These are phyloP conservation scores for Diaporthe capsici DNA, from an alignment of 2,329 filamentous ascomycete species.

Conservation along the genomic window DNA sequence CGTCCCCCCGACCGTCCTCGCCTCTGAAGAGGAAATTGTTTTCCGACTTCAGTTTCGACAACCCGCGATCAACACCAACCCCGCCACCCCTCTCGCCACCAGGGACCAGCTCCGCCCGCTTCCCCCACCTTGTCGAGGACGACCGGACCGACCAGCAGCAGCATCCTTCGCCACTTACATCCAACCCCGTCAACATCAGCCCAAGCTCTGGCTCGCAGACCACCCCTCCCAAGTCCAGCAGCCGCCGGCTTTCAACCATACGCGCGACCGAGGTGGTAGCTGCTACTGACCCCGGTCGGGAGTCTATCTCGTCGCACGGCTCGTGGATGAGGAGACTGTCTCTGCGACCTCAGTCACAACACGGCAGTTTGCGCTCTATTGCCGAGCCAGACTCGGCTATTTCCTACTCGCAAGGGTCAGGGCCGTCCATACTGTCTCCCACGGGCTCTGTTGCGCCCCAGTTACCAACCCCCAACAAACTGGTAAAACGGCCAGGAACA, in stretches of 20 bases:
- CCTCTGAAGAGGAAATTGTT: conserved; percentile 50
- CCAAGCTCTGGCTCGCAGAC: conserved; percentile 57
- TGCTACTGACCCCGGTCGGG: conserved; percentile 62
- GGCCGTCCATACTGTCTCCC: conserved; percentile 71
- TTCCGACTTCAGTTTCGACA: conserved; percentile 45
- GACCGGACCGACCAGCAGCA: conserved; percentile 44
- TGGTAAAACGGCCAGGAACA: conserved; percentile 76
- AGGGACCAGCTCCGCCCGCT: conserved; percentile 58
- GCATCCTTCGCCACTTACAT: conserved; percentile 46
- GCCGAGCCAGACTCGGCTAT: conserved; percentile 74
- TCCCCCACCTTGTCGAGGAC: conserved; percentile 49
- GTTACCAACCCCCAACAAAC: conserved; percentile 75
- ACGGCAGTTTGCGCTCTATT: conserved; percentile 75
- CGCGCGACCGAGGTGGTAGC: conserved; percentile 55
- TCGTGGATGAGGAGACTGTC: conserved; percentile 84
- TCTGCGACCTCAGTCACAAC: conserved; percentile 73
- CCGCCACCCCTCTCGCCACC: conserved; percentile 56
- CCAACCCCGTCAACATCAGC: conserved; percentile 48
- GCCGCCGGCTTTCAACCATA: conserved; percentile 60
- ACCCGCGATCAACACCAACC: conserved; percentile 44
- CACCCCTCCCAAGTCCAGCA: conserved; percentile 55
- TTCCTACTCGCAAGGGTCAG: conserved; percentile 76
- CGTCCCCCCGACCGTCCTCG: conserved; percentile 49
- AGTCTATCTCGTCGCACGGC: conserved; percentile 72
- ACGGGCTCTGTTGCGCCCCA: conserved; percentile 56